Base-by-base conservation (phyloP, 495 filamentous ascomycete genomes). In the Penicillium ucsense region DNA sequence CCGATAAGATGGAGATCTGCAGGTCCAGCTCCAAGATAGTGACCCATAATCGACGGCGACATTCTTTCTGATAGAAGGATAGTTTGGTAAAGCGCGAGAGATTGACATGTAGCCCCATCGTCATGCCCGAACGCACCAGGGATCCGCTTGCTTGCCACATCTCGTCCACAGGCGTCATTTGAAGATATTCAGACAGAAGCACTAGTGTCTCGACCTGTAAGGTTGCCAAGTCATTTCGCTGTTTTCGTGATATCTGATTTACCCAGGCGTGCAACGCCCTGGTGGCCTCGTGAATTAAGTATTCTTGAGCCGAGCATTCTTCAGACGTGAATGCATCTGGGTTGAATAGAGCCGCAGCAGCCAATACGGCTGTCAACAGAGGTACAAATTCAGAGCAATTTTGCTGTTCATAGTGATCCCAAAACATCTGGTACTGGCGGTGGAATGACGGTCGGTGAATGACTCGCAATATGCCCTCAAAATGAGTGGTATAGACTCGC, bases 31-130 rank as follows among this genome's bases (percentile, higher is more conserved):
- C 68, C 2, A 66, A 57, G 34, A 75, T 65, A 2, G 68, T 70
- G n/a, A 61, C 55, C 72, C 70, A 75, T 2, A 75, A 53, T 35
- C 67, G 64, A 6, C 66, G 54, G 34, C 72, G 52, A 9, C 54
- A 51, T 41, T 74, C 71, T 8, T 55, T 59, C 20, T 67, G 56
- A 38, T 62, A 71, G 11, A 43, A 46, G 1, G 66, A 60, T 10
- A 64, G 38, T 4, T 27, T 43, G 6, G 50, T 38, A 33, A 45
- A 50, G 12, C 41, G 50, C 31, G 57, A 61, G 0, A 77, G 74
- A 47, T 83, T 75, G 3, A 73, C 64, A 49, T 85, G 80, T 12
- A 83, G 65, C 6, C 80, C 82, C 62, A 83, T 77, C 11, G 70
- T 67, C 55, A 83, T 74, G 7, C 79, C 79, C 5, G 68, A 72